phyloP scores from a whole-genome alignment of 495 filamentous ascomycete species.

The Physcia stellaris region DNA sequence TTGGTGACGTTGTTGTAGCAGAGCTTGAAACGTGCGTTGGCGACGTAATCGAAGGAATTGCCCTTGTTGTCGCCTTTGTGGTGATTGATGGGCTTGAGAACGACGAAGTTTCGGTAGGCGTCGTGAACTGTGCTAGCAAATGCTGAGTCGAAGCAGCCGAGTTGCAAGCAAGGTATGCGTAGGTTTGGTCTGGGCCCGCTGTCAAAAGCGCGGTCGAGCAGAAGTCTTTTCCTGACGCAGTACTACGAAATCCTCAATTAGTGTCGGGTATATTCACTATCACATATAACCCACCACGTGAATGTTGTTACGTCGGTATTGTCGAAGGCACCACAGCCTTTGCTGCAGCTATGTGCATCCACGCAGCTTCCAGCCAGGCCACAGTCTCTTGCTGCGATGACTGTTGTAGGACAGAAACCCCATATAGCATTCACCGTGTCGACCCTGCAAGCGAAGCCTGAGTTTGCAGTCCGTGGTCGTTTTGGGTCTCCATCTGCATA shows the following conservation, averaged over 20 bases:
- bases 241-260: constrained; percentile 2
- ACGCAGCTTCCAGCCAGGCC: constrained; percentile 2
- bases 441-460: constrained; percentile 1
- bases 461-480: not conserved
- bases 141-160: constrained; percentile 1
- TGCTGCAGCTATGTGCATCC: not conserved
- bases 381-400: constrained; percentile 1
- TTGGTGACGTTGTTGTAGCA: too few species aligned
- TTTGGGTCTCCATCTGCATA: not conserved
- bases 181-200: constrained; percentile 9
- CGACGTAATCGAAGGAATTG: not conserved
- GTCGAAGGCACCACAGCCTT: constrained; percentile 1
- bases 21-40: not conserved
- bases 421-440: constrained; percentile 3
- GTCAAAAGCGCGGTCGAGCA: constrained; percentile 8
- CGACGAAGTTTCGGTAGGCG: not conserved
- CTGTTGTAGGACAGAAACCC: constrained; percentile 3
- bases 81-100: too few species aligned
- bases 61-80: not conserved
- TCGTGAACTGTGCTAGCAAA: constrained; percentile 2
- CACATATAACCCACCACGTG: constrained; percentile 3
- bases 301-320: not conserved
- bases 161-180: constrained; percentile 7
- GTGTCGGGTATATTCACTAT: too few species aligned
- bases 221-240: not conserved